These are phyloP conservation scores for Phylloporus scabripes DNA, from an alignment of 768 basidiomycete species.

Conservation along the genomic window DNA sequence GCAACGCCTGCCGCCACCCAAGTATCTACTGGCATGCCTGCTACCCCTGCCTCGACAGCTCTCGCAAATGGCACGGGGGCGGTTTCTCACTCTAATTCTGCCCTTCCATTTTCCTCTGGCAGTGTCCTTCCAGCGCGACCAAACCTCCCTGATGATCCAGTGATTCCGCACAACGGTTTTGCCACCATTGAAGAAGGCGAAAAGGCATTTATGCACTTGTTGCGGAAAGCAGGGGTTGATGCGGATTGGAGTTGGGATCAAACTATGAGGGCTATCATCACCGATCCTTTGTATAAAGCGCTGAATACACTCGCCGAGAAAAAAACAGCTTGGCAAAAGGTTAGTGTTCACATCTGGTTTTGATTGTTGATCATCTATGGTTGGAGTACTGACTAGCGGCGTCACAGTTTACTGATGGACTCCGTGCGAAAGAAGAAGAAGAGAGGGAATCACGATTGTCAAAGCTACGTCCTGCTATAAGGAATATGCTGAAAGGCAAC, in stretches of 20 bases:
- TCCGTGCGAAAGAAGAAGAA: constrained; percentile 79
- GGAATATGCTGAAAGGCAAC: constrained; percentile 82
- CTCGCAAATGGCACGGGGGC: constrained; percentile 44
- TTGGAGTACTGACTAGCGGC: constrained; percentile 5
- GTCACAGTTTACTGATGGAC: constrained; percentile 60
- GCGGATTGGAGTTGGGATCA: constrained; percentile 97
- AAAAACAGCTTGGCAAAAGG: constrained; percentile 92
- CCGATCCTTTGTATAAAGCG: constrained; percentile 94
- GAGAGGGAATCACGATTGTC: constrained; percentile 79
- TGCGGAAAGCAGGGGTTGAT: constrained; percentile 87
- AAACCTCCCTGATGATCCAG: constrained; percentile 79
- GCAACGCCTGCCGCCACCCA: constrained; percentile 42
- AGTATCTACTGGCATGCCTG: constrained; percentile 43
- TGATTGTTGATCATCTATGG: neutral
- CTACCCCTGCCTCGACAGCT: constrained; percentile 34
- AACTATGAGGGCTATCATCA: constrained; percentile 97
- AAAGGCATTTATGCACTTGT: constrained; percentile 86
- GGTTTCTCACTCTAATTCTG: constrained; percentile 47
- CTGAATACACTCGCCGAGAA: constrained; percentile 91
- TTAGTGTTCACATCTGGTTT: constrained; percentile 29
- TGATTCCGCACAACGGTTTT: constrained; percentile 89
- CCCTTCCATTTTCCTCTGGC: constrained; percentile 55
- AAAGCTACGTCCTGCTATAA: constrained; percentile 80
- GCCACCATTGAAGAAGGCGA: constrained; percentile 84
- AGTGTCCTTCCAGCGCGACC: constrained; percentile 68